Evolutionary conservation across 148 eudicot species (phyloP).

Genomic region (Vaccinium darrowii): DNA sequence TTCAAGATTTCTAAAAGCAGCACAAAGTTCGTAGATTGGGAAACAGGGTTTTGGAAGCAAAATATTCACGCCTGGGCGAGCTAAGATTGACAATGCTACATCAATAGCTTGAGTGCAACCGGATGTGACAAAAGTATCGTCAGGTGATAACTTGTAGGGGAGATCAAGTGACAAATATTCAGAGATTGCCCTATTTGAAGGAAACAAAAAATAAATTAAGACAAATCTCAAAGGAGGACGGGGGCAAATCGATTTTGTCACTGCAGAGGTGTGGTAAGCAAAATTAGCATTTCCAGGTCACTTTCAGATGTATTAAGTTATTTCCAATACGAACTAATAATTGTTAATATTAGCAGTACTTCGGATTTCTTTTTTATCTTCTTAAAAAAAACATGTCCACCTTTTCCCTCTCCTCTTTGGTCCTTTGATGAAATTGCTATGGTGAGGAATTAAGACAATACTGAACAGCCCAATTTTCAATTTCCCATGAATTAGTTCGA

Average conservation of each 20-base stretch:
- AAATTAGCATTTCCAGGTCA: not conserved
- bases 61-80: slow-evolving; percentile 73
- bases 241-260: not conserved
- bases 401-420: not conserved
- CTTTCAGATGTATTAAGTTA: not conserved
- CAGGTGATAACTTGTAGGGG: slow-evolving; percentile 58
- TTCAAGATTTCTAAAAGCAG: slow-evolving; percentile 75
- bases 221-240: not conserved
- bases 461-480: not conserved
- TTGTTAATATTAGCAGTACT: not conserved
- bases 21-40: slow-evolving; percentile 86
- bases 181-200: slow-evolving; percentile 70
- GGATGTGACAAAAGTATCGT: slow-evolving; percentile 76
- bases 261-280: not conserved
- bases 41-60: slow-evolving; percentile 92
- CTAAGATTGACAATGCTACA: slow-evolving; percentile 57
- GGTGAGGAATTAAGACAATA: not conserved
- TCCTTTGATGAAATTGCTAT: not conserved
- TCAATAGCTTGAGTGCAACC: slow-evolving; percentile 98
- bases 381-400: not conserved
- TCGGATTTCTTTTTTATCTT: not conserved
- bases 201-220: not conserved
- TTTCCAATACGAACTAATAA: not conserved
- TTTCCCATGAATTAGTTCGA: not conserved
- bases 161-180: slow-evolving; percentile 76